Evolutionary conservation across 2,329 filamentous ascomycete species (phyloP), one percentile per base, ranked within the genome.

Genomic region (Capronia americana): DNA sequence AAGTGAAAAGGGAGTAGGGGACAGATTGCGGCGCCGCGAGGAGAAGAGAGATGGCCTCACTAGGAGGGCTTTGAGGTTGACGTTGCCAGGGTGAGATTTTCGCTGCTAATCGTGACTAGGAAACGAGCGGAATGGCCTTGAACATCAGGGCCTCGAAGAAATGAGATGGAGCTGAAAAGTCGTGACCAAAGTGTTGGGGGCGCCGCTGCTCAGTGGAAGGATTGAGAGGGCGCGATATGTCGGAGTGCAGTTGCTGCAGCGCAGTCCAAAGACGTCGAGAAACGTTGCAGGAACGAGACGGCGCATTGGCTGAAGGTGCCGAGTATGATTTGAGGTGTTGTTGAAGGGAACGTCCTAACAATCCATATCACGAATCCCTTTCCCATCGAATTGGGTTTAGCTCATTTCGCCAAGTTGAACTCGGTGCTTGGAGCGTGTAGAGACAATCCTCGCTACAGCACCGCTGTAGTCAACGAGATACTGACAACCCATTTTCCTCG

Each of bases 121-220:
- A 57, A 70, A 70, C 66, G 65, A 70, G 59, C 54, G 68, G 62
- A 64, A 59, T 56, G 63, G 65, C 68, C 66, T 70, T 61, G 48
- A 46, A 51, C 58, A 53, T 61, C 58, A 61, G 51, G 58, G 48
- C 58, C 57, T 55, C 67, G 57, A 66, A 34, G 57, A 56, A 58
- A 44, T 46, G 20, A 17, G 32, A 57, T 41, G 26, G 28, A 61
- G 58, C 20, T 54, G 58, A 34, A 32, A 32, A 34, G 53, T 24
- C 28, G 53, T 34, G 53, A 34, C 4, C 28, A 55, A n/a, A 23
- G 26, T 34, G 53, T 55, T 55, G 53, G 53, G 53, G 53, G 26
- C 53, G 53, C 7, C 17, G 12, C 24, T 55, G 17, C 10, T 60
- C 26, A n/a, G 38, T n/a, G 38, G 38, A 6, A 0, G 38, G 57